Evolutionary conservation across 371 early-diverging fungal species (phyloP), one percentile per base, ranked within the genome.

Genomic region (Polyrhizophydium stewartii): DNA sequence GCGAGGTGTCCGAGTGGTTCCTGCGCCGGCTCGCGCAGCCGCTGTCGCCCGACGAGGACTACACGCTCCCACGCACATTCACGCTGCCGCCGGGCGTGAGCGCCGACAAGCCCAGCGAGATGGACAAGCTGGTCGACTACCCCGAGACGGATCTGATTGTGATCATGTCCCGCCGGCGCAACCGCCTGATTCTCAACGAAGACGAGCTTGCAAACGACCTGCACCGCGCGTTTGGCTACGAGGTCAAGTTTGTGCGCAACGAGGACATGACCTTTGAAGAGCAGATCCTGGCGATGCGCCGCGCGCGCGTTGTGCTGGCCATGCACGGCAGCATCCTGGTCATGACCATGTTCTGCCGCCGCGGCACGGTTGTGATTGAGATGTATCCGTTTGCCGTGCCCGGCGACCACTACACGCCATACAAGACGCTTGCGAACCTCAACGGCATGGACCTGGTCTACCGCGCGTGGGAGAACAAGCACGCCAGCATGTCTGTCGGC

Each of bases 281-380:
- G 43, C 78, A 76, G 57, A 62, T 82, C 37, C 24, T 33, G 1
- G 58, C 75, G 16, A 61, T 82, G 71, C 51, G 78, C 22, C 57
- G 75, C 28, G 75, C 82, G 10, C 53, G 70, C 35, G 65, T 81
- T 6, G 73, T 78, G 28, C 21, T 80, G 27, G 82, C 72, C 19
- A 82, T 82, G 82, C 82, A 82, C 61, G 82, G 82, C 3, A 62
- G 63, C 22, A 71, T 76, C 30, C 46, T 82, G 52, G 68, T 77
- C 31, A 73, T 80, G 78, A 66, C 58, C 40, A 76, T 81, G 73
- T 82, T 82, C 65, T 74, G 76, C 57, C 25, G 74, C 13, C 55
- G 74, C 10, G 72, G 77, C 17, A 73, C 77, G 1, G 69, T 77
- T 19, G 43, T 82, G 32, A n/a, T 82, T 12, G 82, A 82, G 57